Conservation (phyloP, 2,329 filamentous ascomycete species). For the Trichoderma pleuroti region DNA sequence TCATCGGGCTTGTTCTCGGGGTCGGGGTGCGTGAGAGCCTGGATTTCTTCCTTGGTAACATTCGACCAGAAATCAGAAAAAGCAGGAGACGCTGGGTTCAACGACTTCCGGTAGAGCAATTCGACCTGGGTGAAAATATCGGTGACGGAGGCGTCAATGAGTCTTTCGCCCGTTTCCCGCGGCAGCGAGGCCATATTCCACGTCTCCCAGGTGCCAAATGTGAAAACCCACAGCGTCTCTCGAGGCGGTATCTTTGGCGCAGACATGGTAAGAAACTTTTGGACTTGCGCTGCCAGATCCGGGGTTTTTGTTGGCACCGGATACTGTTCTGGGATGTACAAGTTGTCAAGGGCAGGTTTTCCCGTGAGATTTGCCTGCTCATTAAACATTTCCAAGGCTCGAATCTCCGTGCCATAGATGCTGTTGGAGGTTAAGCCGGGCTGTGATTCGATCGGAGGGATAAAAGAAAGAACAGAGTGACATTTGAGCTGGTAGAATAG, state of each 20-base stretch:
- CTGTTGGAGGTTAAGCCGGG: slow-evolving; percentile 51
- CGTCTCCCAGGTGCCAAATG: slow-evolving; percentile 53
- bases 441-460: slow-evolving; percentile 43
- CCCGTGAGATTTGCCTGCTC: slow-evolving; percentile 31
- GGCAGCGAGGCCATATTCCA: slow-evolving; percentile 51
- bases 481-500: slow-evolving; percentile 41
- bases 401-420: slow-evolving; percentile 44
- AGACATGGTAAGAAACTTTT: slow-evolving; percentile 42
- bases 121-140: slow-evolving; percentile 47
- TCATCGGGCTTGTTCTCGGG: slow-evolving; percentile 26
- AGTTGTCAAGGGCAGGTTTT: slow-evolving; percentile 41
- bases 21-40: slow-evolving; percentile 26
- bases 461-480: slow-evolving; percentile 43
- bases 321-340: slow-evolving; percentile 42
- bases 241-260: slow-evolving; percentile 33
- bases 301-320: slow-evolving; percentile 37
- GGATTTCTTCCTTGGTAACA: slow-evolving; percentile 27
- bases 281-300: slow-evolving; percentile 45
- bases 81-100: slow-evolving; percentile 41
- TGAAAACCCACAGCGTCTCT: slow-evolving; percentile 53
- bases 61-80: slow-evolving; percentile 43
- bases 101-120: slow-evolving; percentile 42
- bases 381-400: slow-evolving; percentile 36
- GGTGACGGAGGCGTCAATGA: slow-evolving; percentile 37
- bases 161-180: slow-evolving; percentile 33